phyloP scores from a whole-genome alignment of 2,329 filamentous ascomycete species.

The Fusarium ambrosium region DNA sequence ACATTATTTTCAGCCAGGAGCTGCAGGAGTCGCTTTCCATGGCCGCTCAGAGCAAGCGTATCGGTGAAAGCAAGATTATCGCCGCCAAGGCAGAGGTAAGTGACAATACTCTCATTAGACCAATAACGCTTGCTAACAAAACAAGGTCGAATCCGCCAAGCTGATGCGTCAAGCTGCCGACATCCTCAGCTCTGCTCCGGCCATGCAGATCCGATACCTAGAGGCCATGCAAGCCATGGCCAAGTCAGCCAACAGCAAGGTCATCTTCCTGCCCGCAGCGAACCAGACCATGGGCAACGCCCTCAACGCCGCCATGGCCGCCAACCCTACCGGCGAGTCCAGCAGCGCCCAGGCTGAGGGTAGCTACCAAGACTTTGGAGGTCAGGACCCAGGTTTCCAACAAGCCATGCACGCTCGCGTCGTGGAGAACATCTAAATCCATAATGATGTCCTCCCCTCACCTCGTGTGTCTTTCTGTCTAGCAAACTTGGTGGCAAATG shows the following conservation, averaged over 20 bases:
- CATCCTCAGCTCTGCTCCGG: slow-evolving; percentile 89
- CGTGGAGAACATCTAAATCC: slow-evolving; percentile 83
- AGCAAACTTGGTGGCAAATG: slow-evolving; percentile 31
- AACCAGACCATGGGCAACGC: slow-evolving; percentile 67
- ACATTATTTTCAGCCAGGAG: slow-evolving; percentile 97
- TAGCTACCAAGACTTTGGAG: slow-evolving; percentile 65
- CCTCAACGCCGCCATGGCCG: slow-evolving; percentile 61
- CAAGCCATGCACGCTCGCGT: slow-evolving; percentile 84
- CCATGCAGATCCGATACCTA: slow-evolving; percentile 98
- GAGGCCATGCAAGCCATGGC: slow-evolving; percentile 99
- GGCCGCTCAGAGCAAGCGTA: slow-evolving; percentile 98
- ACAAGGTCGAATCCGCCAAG: slow-evolving; percentile 88
- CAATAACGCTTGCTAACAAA: neutral
- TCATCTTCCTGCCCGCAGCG: slow-evolving; percentile 81
- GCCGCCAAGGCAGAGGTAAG: slow-evolving; percentile 87
- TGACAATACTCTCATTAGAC: neutral
- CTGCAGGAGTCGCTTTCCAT: slow-evolving; percentile 97
- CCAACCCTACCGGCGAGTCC: slow-evolving; percentile 63
- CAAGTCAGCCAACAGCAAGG: slow-evolving; percentile 90
- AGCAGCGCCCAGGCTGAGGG: slow-evolving; percentile 57
- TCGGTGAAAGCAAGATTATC: slow-evolving; percentile 98
- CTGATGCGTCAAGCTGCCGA: slow-evolving; percentile 94
- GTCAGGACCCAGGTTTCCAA: slow-evolving; percentile 75
- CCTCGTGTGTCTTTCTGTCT: slow-evolving; percentile 10
- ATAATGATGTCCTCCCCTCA: slow-evolving; percentile 24